Evolutionary conservation across 345 rosid species (phyloP).

Genomic region (Salix exigua): DNA sequence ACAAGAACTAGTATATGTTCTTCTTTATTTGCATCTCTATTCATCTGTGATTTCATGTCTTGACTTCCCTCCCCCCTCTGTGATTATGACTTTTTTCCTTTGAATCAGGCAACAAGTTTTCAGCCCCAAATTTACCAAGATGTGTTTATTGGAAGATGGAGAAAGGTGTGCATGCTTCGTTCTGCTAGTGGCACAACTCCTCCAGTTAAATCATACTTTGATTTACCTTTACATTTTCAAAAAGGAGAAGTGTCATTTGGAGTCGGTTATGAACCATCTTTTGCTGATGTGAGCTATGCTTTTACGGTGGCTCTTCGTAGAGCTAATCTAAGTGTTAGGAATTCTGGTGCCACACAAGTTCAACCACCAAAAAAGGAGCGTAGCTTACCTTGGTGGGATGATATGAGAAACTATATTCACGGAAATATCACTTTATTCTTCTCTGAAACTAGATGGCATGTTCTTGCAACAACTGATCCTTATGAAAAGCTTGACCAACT

Average conservation of each 20-base stretch:
- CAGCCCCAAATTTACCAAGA: slow-evolving; percentile 92
- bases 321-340: slow-evolving; percentile 78
- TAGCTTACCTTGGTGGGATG: slow-evolving; percentile 99
- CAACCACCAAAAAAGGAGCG: slow-evolving; percentile 74
- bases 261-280: slow-evolving; percentile 91
- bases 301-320: slow-evolving; percentile 96
- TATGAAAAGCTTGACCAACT: slow-evolving; percentile 92
- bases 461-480: slow-evolving; percentile 93
- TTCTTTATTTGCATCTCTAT: neutral
- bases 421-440: slow-evolving; percentile 67
- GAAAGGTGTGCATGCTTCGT: slow-evolving; percentile 87
- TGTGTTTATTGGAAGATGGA: slow-evolving; percentile 92
- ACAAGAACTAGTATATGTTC: neutral
- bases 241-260: slow-evolving; percentile 79
- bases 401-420: slow-evolving; percentile 91
- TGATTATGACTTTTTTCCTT: slow-evolving; percentile 25
- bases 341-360: slow-evolving; percentile 47
- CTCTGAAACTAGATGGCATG: slow-evolving; percentile 60
- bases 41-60: neutral
- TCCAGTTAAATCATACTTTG: slow-evolving; percentile 78
- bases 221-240: slow-evolving; percentile 78
- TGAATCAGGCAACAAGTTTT: slow-evolving; percentile 80
- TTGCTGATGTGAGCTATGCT: slow-evolving; percentile 93
- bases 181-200: slow-evolving; percentile 96
- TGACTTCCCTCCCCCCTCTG: neutral